Evolutionary conservation across 192 early-diverging fungal genomes (phyloP), one percentile per base, ranked within the genome.

Genomic region (Podila epicladia): DNA sequence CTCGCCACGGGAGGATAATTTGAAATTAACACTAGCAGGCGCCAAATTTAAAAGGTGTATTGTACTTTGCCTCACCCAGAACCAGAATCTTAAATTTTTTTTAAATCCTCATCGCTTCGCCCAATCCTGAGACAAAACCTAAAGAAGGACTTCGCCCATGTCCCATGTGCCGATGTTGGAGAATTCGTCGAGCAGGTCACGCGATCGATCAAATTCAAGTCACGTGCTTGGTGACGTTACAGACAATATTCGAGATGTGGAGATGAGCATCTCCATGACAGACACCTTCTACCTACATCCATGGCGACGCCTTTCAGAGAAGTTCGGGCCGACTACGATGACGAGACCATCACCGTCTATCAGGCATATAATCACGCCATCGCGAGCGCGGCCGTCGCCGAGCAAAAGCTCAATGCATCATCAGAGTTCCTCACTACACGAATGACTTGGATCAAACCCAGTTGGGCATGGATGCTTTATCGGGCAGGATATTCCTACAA

Each of bases 371-470:
- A 82, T 13, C 38, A 26, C 28, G 65, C 66, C 22, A 85, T 85
- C 35, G 84, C 74, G 15, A 29, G 61, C 6, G 78, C 73, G 38
- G 84, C 84, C 38, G 63, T 73, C 31, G 26, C 65, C 62, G 20
- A 85, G 62, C 82, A 84, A 72, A 83, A 65, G 61, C 82, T 85
- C 55, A 66, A 64, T 58, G 84, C 83, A 0, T 59, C 66, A 41
- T 65, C 73, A 15, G 72, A 69, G 22, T 86, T 84, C 77, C 73
- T 70, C 29, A 41, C 53, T 50, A 73, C 50, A 33, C 77, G 85
- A 19, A 86, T 84, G 83, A 86, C 85, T 9, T 86, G 85, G 85
- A 82, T 86, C 60, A 86, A 86, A 74, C 67, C 85, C 58, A 82
- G 72, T 55, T 86, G 86, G 62, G 61, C 75, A 61, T 86, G 85